Percentiles rank a stretch among this genome's conserved stretches.
These are phyloP conservation scores for Crithidia expoeki DNA, from an alignment of 208 protist species.

Conservation along the genomic window DNA sequence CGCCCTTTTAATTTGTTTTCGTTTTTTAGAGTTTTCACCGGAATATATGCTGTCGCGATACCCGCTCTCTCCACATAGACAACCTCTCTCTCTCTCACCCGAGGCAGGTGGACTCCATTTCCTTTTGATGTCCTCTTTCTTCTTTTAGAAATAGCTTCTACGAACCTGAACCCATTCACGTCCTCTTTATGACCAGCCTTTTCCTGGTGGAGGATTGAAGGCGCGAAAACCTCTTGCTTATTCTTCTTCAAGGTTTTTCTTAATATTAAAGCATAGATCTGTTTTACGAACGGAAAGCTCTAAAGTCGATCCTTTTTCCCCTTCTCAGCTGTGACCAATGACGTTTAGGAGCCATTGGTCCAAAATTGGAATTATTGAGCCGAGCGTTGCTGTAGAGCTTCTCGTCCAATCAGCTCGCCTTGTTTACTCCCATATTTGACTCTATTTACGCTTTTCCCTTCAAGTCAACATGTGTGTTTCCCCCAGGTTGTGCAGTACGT, in stretches of 20 bases:
- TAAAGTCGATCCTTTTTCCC: neutral
- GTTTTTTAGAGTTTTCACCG: neutral
- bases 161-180: neutral
- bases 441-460: constrained; percentile 1
- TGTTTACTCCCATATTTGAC: neutral
- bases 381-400: neutral
- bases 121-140: neutral
- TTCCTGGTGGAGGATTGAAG: neutral
- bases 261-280: neutral
- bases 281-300: neutral
- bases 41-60: neutral
- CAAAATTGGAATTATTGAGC: neutral
- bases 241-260: neutral
- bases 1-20: constrained; percentile 2
- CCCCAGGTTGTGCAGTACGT: no score
- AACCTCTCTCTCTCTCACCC: neutral
- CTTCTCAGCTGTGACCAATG: neutral
- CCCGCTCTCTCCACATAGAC: neutral
- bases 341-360: neutral
- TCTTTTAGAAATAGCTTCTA: neutral
- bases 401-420: neutral
- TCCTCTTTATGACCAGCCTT: neutral
- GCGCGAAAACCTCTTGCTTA: neutral
- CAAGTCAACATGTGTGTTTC: no score
- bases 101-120: no score